Conservation (phyloP, 2,329 filamentous ascomycete species). For the Nemania bipapillata region DNA sequence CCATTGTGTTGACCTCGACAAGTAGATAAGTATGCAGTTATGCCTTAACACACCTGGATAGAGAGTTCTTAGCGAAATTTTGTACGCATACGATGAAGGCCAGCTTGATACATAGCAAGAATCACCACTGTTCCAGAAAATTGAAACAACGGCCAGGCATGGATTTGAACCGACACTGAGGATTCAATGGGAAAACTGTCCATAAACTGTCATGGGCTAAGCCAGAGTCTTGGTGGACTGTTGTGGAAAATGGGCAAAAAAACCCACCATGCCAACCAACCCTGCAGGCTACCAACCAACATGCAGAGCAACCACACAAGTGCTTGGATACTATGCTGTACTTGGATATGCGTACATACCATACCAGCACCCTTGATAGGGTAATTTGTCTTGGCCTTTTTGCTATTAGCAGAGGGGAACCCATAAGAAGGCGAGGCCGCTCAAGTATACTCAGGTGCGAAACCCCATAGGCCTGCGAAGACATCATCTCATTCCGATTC, state of each 20-base stretch:
- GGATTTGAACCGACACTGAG: constrained; percentile 9
- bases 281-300: not conserved
- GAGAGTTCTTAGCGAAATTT: too few relatives aligned
- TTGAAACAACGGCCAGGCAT: constrained; percentile 17
- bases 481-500: constrained; percentile 10
- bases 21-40: too few relatives aligned
- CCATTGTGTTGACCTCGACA: too few relatives aligned
- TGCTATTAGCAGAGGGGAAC: not conserved
- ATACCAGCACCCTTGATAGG: constrained; percentile 25
- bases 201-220: constrained; percentile 13
- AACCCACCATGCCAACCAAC: constrained; percentile 22
- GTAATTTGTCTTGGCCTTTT: constrained; percentile 12
- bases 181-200: not conserved
- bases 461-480: constrained; percentile 5
- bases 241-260: constrained; percentile 18
- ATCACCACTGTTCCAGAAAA: constrained; percentile 11
- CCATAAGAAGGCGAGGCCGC: constrained; percentile 27
- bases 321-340: not conserved
- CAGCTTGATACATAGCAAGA: constrained; percentile 19
- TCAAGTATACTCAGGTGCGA: constrained; percentile 10
- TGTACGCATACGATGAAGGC: too few relatives aligned
- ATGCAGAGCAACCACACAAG: not conserved
- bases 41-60: too few relatives aligned
- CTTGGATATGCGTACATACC: not conserved
- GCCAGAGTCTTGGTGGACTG: not conserved